These are phyloP conservation scores for Phlebiopsis gigantea DNA, from an alignment of 768 basidiomycete species.

Conservation along the genomic window DNA sequence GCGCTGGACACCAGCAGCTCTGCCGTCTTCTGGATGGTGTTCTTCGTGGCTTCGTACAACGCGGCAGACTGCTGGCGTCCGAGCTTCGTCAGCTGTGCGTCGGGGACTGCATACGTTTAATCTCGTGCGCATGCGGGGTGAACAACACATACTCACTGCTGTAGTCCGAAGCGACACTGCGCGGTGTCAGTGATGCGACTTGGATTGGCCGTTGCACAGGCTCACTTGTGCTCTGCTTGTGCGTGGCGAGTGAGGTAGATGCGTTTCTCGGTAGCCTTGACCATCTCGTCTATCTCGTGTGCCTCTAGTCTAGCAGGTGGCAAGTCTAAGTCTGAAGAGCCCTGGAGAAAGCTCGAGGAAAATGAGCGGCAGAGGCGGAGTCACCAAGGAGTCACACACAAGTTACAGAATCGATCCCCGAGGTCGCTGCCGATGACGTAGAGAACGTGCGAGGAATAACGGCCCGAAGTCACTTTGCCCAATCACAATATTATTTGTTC, in stretches of 20 bases:
- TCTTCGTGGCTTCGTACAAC: conserved; percentile 19
- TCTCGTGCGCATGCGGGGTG: background rate
- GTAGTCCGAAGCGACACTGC: conserved; percentile 22
- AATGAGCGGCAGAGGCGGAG: too few species aligned
- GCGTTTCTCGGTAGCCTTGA: conserved; percentile 22
- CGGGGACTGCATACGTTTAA: conserved; percentile 16
- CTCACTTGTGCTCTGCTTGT: conserved; percentile 26
- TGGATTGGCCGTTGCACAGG: background rate
- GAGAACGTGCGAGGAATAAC: background rate
- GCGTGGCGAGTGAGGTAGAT: conserved; percentile 26
- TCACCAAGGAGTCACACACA: background rate
- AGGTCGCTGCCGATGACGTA: background rate
- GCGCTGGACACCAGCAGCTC: conserved; percentile 24
- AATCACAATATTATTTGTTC: background rate
- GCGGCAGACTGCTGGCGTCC: conserved; percentile 21
- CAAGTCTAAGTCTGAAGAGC: too few species aligned
- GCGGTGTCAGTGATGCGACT: background rate
- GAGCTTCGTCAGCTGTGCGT: conserved; percentile 22
- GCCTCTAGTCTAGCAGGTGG: background rate
- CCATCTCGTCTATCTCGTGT: conserved; percentile 5
- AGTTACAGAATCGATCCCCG: background rate
- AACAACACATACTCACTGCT: conserved; percentile 14
- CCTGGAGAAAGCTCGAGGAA: too few species aligned
- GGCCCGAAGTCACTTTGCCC: background rate
- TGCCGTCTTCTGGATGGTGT: conserved; percentile 20